These are phyloP conservation scores for Arabidopsis lyrata DNA, from an alignment of 441 rosid genomes.

Conservation along the genomic window DNA sequence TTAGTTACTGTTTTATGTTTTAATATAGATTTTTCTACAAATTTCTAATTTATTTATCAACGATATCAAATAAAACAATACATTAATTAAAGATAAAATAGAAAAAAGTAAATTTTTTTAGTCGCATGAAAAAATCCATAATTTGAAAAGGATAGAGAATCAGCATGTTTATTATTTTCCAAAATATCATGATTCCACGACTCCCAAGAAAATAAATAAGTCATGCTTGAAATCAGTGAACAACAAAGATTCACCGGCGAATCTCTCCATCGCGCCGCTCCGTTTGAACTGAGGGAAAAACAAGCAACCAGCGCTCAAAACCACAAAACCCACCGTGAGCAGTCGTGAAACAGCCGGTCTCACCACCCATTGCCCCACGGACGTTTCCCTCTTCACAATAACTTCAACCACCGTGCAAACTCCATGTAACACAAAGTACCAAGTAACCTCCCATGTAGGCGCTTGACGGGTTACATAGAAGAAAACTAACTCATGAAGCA, in stretches of 20 bases:
- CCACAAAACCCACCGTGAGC: conserved; percentile 46
- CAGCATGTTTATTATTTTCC: background rate
- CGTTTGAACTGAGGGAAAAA: conserved; percentile 46
- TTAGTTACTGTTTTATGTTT: too few relatives aligned
- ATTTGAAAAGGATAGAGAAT: too few relatives aligned
- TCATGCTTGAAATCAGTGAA: background rate
- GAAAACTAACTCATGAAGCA: conserved; percentile 52
- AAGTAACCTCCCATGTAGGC: conserved; percentile 55
- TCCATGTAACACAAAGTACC: conserved; percentile 51
- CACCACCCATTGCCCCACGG: conserved; percentile 39
- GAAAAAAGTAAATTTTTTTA: too few relatives aligned
- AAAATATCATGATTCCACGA: background rate
- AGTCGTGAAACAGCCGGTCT: conserved; percentile 39
- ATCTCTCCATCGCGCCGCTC: background rate
- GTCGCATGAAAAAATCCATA: too few relatives aligned
- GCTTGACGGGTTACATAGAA: conserved; percentile 39
- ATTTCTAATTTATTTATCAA: too few relatives aligned
- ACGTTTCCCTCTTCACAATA: conserved; percentile 38
- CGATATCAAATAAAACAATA: too few relatives aligned
- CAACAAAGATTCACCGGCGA: background rate
- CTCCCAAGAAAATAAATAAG: background rate
- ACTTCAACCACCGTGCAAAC: conserved; percentile 47
- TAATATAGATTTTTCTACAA: too few relatives aligned
- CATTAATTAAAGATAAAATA: too few relatives aligned
- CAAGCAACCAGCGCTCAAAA: conserved; percentile 46